Conservation (phyloP, 225 moss, liverwort and hornwort genomes). For the Thuidium tamariscinum region DNA sequence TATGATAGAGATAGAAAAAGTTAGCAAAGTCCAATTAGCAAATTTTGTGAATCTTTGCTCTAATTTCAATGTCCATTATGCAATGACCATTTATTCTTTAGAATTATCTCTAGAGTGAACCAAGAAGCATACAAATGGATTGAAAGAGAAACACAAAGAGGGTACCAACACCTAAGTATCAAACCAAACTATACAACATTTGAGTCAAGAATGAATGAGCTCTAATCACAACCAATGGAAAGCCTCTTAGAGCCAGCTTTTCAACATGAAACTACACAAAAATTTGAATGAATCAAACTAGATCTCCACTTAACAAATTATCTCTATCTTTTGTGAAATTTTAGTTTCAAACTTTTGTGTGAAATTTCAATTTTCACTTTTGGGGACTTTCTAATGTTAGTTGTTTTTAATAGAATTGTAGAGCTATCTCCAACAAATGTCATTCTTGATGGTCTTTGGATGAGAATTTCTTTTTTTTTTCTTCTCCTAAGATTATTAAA, state of each 20-base stretch:
- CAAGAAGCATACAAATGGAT: neutral
- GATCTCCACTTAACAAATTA: neutral
- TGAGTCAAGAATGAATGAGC: neutral
- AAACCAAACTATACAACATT: neutral
- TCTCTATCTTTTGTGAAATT: neutral
- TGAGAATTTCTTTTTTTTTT: accelerated
- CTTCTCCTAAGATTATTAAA: no score
- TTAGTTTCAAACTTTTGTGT: neutral
- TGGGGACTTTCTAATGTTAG: no score
- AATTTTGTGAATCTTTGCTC: neutral
- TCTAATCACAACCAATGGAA: accelerated
- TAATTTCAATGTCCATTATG: neutral
- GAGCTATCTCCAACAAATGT: neutral
- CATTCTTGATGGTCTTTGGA: accelerated
- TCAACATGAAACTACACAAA: neutral
- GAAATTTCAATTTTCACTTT: no score
- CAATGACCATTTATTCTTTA: neutral
- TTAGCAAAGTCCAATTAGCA: neutral
- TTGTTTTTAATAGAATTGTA: no score
- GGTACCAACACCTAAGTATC: accelerated
- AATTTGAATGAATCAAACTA: no score
- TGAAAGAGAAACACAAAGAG: accelerated
- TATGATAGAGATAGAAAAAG: neutral
- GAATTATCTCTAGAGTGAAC: neutral
- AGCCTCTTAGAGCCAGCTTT: accelerated